Evolutionary conservation across 2,329 filamentous ascomycete genomes (phyloP).

Genomic region (Trichoderma lentiforme): DNA sequence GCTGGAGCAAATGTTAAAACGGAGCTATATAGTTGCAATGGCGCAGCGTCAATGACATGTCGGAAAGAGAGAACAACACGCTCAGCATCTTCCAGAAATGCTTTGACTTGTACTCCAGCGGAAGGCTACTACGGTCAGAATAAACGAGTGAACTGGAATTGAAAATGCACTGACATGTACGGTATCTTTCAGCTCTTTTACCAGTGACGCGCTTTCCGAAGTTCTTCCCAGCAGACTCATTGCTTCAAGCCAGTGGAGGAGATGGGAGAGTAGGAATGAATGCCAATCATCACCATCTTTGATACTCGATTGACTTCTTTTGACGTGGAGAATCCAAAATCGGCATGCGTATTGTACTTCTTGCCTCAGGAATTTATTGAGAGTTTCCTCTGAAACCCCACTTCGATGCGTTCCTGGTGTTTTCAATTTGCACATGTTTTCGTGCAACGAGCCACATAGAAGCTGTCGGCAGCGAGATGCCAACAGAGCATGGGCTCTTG

Average conservation of each 20-base stretch:
- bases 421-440: slow-evolving; percentile 20
- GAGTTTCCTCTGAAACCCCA: not conserved
- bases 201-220: slow-evolving; percentile 9
- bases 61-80: slow-evolving; percentile 20
- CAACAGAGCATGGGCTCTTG: not conserved
- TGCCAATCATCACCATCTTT: slow-evolving; percentile 22
- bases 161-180: not conserved
- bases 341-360: slow-evolving; percentile 37
- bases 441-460: slow-evolving; percentile 29
- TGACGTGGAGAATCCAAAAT: slow-evolving; percentile 36
- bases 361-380: slow-evolving; percentile 6
- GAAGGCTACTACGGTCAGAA: slow-evolving; percentile 1
- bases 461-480: slow-evolving; percentile 3
- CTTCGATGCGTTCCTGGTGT: not conserved
- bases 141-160: too few species aligned
- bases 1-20: slow-evolving; percentile 26
- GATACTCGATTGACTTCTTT: slow-evolving; percentile 25
- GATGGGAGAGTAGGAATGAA: slow-evolving; percentile 35
- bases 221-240: slow-evolving; percentile 31
- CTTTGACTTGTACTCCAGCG: not conserved
- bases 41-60: slow-evolving; percentile 16
- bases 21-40: slow-evolving; percentile 29
- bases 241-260: slow-evolving; percentile 42
- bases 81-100: slow-evolving; percentile 21
- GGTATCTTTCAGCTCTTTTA: slow-evolving; percentile 16